Evolutionary conservation across 352 stramenopile genomes (phyloP).

Genomic region (Achlya hypogyna): DNA sequence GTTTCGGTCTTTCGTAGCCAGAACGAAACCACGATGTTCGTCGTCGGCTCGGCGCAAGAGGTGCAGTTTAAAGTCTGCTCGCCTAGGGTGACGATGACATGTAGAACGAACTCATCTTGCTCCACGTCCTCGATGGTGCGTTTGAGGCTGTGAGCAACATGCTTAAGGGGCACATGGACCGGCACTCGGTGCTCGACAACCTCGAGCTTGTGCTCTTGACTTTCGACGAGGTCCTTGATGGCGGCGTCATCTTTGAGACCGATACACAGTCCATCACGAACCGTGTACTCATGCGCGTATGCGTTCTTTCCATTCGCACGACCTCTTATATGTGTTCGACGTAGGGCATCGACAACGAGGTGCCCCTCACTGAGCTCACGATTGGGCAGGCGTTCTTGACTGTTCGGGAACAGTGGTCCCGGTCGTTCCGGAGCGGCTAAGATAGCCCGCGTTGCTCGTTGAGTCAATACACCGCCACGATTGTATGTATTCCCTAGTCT

Average conservation of each 20-base stretch:
- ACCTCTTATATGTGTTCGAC: slow-evolving; percentile 8
- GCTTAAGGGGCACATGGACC: slow-evolving; percentile 80
- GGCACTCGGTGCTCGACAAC: slow-evolving; percentile 85
- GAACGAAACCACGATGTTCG: slow-evolving; percentile 84
- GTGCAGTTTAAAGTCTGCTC: slow-evolving; percentile 7
- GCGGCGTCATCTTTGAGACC: slow-evolving; percentile 65
- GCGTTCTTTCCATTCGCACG: slow-evolving; percentile 14
- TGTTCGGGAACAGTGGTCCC: slow-evolving; percentile 80
- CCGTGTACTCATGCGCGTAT: slow-evolving; percentile 86
- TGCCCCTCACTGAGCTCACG: slow-evolving; percentile 76
- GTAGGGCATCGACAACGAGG: slow-evolving; percentile 82
- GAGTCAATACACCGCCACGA: background rate
- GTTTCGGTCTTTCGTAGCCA: slow-evolving; percentile 84
- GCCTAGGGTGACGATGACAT: background rate
- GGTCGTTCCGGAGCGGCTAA: slow-evolving; percentile 68
- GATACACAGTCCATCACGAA: slow-evolving; percentile 85
- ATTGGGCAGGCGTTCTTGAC: slow-evolving; percentile 83
- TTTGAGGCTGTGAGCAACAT: slow-evolving; percentile 80
- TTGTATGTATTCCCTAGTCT: background rate
- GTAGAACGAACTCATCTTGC: slow-evolving; percentile 85
- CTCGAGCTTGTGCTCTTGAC: slow-evolving; percentile 85
- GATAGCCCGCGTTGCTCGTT: background rate
- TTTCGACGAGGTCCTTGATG: slow-evolving; percentile 86
- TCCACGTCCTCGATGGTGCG: slow-evolving; percentile 74
- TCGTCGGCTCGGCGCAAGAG: slow-evolving; percentile 74